These are phyloP conservation scores for Glycine latifolia DNA, from an alignment of 306 rosid species.

Conservation along the genomic window DNA sequence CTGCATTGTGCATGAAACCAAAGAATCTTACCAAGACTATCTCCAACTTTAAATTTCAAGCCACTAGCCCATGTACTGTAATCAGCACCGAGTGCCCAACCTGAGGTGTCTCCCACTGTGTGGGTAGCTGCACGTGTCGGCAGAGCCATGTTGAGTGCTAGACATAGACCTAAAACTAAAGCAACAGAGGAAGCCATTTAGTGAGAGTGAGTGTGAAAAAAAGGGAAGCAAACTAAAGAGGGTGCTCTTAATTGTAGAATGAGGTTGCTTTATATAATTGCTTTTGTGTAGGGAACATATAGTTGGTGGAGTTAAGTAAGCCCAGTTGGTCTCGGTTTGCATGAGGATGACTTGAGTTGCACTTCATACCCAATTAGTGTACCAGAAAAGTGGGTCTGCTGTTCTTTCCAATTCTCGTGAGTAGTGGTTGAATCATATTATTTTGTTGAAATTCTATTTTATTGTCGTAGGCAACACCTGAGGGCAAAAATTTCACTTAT, in stretches of 20 bases:
- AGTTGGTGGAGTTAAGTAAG: conserved; percentile 61
- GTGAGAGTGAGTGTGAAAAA: conserved; percentile 21
- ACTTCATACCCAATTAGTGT: conserved; percentile 64
- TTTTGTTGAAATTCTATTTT: conserved; percentile 42
- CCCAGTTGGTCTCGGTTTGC: conserved; percentile 52
- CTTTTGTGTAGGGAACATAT: conserved; percentile 46
- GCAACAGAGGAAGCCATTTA: conserved; percentile 60
- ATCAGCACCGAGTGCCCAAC: conserved; percentile 75
- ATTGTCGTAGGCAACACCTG: background rate
- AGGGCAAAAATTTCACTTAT: background rate
- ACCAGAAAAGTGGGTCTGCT: conserved; percentile 26
- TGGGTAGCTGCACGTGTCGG: conserved; percentile 64
- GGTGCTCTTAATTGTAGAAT: conserved; percentile 29
- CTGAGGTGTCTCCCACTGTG: conserved; percentile 79
- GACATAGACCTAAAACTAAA: conserved; percentile 44
- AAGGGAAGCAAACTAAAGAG: background rate
- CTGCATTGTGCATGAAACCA: too few relatives aligned
- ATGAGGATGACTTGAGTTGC: conserved; percentile 61
- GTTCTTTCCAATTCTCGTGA: conserved; percentile 8
- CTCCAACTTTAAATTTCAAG: conserved; percentile 77
- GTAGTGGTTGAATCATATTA: conserved; percentile 52
- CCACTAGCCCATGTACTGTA: conserved; percentile 79
- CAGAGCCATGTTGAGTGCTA: conserved; percentile 58
- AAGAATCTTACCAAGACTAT: conserved; percentile 65
- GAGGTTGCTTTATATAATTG: conserved; percentile 53